Percentiles rank a stretch among this genome's conserved stretches.
These are phyloP conservation scores for Penicillium ochrochloron DNA, from an alignment of 495 filamentous ascomycete species.

Conservation along the genomic window DNA sequence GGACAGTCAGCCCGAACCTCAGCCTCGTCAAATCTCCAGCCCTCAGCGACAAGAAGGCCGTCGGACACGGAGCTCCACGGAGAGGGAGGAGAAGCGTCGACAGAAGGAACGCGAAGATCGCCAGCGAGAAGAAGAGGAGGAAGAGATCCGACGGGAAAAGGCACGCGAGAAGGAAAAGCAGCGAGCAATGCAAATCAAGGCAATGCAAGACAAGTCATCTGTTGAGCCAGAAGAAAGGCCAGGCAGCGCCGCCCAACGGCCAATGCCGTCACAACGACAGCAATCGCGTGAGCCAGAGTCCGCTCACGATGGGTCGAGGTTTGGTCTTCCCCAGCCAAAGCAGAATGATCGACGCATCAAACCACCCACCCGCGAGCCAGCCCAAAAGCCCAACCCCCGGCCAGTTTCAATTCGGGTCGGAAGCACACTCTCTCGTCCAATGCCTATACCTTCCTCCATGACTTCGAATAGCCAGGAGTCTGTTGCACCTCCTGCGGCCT, in stretches of 20 bases:
- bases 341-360: slow-evolving; percentile 69
- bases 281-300: slow-evolving; percentile 45
- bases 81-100: slow-evolving; percentile 67
- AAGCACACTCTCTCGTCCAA: slow-evolving; percentile 67
- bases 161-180: slow-evolving; percentile 68
- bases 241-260: slow-evolving; percentile 42
- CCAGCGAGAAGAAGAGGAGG: slow-evolving; percentile 54
- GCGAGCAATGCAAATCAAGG: slow-evolving; percentile 47
- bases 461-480: slow-evolving; percentile 66
- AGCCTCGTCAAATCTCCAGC: slow-evolving; percentile 32
- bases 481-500: slow-evolving; percentile 49
- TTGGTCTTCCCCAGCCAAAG: slow-evolving; percentile 51
- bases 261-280: slow-evolving; percentile 57
- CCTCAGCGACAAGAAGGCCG: slow-evolving; percentile 54
- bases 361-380: slow-evolving; percentile 71
- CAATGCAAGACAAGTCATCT: slow-evolving; percentile 39
- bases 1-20: slow-evolving; percentile 18
- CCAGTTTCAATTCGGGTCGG: slow-evolving; percentile 82
- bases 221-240: slow-evolving; percentile 42
- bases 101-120: slow-evolving; percentile 63
- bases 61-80: slow-evolving; percentile 74
- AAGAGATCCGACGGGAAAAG: slow-evolving; percentile 66
- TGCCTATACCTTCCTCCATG: slow-evolving; percentile 63
- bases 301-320: slow-evolving; percentile 42
- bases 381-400: slow-evolving; percentile 70